Evolutionary conservation across 1,284 basidiomycete species (phyloP).

Genomic region (Athelia sp.): DNA sequence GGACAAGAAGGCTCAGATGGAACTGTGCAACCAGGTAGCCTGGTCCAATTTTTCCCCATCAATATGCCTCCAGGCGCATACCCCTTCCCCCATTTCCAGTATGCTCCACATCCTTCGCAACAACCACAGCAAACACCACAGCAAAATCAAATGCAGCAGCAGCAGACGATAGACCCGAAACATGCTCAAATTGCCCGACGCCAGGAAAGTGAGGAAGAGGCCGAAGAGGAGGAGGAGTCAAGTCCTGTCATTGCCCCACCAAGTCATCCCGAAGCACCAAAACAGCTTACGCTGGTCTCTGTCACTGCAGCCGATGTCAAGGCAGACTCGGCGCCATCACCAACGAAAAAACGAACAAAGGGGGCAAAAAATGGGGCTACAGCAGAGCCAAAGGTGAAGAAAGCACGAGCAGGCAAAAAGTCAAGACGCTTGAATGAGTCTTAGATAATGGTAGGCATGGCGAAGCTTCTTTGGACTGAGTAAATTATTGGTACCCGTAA

Average conservation of each 20-base stretch:
- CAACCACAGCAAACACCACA: background rate
- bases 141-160: background rate
- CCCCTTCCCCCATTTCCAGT: background rate
- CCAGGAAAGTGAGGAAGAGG: background rate
- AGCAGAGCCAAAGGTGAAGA: background rate
- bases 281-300: background rate
- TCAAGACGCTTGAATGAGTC: background rate
- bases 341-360: background rate
- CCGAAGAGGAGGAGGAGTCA: background rate
- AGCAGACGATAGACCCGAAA: slow-evolving; percentile 3
- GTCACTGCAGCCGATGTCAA: background rate
- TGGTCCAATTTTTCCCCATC: background rate
- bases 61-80: background rate
- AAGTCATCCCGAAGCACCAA: too few species aligned
- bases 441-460: background rate
- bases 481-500: too few species aligned
- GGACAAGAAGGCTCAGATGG: slow-evolving; percentile 3
- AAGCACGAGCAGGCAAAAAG: background rate
- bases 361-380: background rate
- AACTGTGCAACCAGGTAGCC: background rate
- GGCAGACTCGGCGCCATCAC: background rate
- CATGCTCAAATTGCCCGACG: background rate
- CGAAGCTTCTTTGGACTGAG: too few species aligned
- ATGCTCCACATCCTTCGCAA: background rate
- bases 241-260: background rate